Evolutionary conservation across 345 rosid species (phyloP), one percentile per base, ranked within the genome.

Genomic region (Hibiscus trionum): DNA sequence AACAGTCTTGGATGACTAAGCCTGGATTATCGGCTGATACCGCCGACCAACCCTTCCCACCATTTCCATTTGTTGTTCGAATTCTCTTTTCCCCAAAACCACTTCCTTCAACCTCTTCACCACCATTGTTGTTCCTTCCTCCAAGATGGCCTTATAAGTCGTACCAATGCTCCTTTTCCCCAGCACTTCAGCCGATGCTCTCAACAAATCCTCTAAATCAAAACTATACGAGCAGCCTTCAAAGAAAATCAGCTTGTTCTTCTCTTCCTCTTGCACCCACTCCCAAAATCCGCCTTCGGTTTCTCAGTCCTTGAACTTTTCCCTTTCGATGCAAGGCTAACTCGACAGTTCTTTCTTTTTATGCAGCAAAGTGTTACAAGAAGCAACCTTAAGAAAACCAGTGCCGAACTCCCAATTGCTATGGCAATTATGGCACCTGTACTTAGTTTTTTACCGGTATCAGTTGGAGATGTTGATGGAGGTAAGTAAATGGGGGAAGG

Each of bases 201-300:
- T 87, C 46, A 95, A 79, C 73, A 95, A 76, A 78, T 95, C 97
- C 77, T 92, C 97, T 3, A 95, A 91, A 77, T 95, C 97, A 39
- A 91, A 95, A 61, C 79, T 89, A 75, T 84, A 84, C 0, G 92
- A 86, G 73, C 87, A 84, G 11, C 97, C 98, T 80, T 86, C 93
- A 66, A 90, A 91, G 88, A 92, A 95, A 47, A 92, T 93, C 84
- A 95, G 77, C 88, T 89, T 89, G 90, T 95, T 92, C 84, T 91
- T 95, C 90, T 95, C 99, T 3, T 91, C 87, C 49, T 90, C 96
- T 77, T 90, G 97, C 69, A 90, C 93, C 97, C 97, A 77, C 99
- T 95, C 17, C 97, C 93, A 47, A 92, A 95, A 71, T 89, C 97
- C 74, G 90, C 97, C 59, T 82, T 84, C 0, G 93, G 86, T 73